Percentiles rank a stretch among this genome's conserved stretches.
phyloP scores from a whole-genome alignment of 371 early-diverging fungal species.

The Mucor velutinosus region DNA sequence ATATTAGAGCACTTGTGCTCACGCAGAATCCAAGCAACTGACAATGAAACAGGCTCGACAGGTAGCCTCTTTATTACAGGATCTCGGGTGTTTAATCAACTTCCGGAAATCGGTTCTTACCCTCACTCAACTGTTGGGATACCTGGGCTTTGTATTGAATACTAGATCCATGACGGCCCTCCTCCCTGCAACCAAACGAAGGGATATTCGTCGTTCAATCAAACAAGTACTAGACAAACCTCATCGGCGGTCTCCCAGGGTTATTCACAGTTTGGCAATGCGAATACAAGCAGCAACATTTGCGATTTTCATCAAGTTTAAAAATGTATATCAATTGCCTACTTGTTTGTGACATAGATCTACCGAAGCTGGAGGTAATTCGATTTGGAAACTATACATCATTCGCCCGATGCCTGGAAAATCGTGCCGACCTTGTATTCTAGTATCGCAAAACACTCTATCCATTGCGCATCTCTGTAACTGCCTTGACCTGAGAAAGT shows the following conservation, averaged over 20 bases:
- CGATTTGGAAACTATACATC: too few relatives aligned
- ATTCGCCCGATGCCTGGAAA: too few relatives aligned
- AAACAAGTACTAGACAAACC: slow-evolving; percentile 9
- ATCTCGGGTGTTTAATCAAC: slow-evolving; percentile 9
- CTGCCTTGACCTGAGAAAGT: too few relatives aligned
- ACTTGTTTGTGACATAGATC: too few relatives aligned
- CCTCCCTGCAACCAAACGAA: slow-evolving; percentile 6
- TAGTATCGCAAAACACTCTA: too few relatives aligned
- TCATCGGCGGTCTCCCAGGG: not conserved
- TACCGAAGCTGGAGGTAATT: too few relatives aligned
- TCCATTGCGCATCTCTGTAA: too few relatives aligned
- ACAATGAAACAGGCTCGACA: not conserved
- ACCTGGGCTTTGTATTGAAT: slow-evolving; percentile 14
- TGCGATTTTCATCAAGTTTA: slow-evolving; percentile 15
- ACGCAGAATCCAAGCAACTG: slow-evolving; percentile 2
- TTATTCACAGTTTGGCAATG: slow-evolving; percentile 27
- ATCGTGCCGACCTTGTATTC: too few relatives aligned
- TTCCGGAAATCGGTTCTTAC: slow-evolving; percentile 11
- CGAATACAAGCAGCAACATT: slow-evolving; percentile 15
- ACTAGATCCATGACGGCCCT: not conserved
- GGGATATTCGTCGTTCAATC: slow-evolving; percentile 28
- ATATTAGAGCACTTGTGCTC: too few relatives aligned
- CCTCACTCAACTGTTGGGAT: slow-evolving; percentile 16
- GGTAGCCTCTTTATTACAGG: not conserved
- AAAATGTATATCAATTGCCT: too few relatives aligned